A percentile compares a stretch with the other conserved stretches of the same genome.
Conservation (phyloP, 2,329 filamentous ascomycete species). For the Colletotrichum acutatum region DNA sequence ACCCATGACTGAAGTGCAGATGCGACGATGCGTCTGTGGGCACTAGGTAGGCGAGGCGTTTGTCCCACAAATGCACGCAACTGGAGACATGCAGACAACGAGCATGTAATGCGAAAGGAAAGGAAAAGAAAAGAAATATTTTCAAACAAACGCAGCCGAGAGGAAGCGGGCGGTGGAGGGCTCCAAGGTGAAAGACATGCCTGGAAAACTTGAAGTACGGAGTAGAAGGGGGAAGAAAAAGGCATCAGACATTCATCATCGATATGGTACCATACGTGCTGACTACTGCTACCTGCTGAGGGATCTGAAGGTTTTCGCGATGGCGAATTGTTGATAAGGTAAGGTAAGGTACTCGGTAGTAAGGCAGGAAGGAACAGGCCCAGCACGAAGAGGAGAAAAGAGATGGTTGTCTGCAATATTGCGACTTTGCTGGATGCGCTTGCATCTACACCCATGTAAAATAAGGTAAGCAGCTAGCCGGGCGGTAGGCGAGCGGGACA, state of each 20-base stretch:
- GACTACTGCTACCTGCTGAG: too few relatives aligned
- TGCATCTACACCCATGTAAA: slow-evolving; percentile 6
- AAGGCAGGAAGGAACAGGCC: neutral
- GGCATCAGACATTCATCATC: neutral
- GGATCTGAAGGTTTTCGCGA: neutral
- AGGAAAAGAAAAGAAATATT: slow-evolving; percentile 20
- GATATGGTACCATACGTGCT: too few relatives aligned
- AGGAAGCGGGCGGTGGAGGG: neutral
- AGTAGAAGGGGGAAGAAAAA: neutral
- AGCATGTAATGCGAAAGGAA: neutral
- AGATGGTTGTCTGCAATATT: neutral
- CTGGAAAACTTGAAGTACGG: neutral
- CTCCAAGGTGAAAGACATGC: neutral
- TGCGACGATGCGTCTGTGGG: slow-evolving; percentile 9
- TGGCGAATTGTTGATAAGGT: neutral
- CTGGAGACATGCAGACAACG: slow-evolving; percentile 11
- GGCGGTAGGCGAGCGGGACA: slow-evolving; percentile 28
- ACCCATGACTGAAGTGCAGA: neutral
- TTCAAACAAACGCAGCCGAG: neutral
- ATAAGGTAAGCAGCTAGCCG: slow-evolving; percentile 18
- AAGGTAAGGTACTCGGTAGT: neutral
- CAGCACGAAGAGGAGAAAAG: neutral
- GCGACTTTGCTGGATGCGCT: neutral
- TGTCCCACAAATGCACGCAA: slow-evolving; percentile 16
- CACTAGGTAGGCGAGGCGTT: slow-evolving; percentile 1